These are phyloP conservation scores for Fusarium sp. DNA, from an alignment of 2,329 filamentous ascomycete species.

Conservation along the genomic window DNA sequence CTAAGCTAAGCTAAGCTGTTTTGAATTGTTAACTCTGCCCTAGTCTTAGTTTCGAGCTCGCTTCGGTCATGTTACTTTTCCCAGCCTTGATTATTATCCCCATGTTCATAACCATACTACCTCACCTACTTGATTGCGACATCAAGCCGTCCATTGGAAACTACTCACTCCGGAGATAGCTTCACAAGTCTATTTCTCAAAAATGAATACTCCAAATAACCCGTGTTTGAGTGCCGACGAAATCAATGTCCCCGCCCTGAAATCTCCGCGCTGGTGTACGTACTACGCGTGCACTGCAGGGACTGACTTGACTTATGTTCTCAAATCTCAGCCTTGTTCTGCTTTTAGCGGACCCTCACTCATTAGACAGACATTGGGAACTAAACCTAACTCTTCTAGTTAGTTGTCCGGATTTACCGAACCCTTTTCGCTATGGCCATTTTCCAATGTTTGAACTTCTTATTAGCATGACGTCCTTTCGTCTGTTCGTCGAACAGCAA, in stretches of 20 bases:
- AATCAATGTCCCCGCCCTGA: conserved; percentile 27
- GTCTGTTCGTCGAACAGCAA: conserved; percentile 7
- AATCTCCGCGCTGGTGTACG: conserved; percentile 24
- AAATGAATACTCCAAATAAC: background rate
- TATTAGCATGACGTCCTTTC: background rate
- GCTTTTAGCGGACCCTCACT: background rate
- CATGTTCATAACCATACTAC: conserved; percentile 20
- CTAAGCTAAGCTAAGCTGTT: background rate
- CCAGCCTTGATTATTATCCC: conserved; percentile 3
- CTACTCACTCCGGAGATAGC: background rate
- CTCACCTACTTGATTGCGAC: conserved; percentile 1
- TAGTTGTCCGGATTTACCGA: conserved; percentile 33
- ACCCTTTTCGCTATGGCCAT: background rate
- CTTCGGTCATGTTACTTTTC: conserved; percentile 11
- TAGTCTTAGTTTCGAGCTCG: conserved; percentile 31
- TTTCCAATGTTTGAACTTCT: background rate
- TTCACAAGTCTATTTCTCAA: background rate
- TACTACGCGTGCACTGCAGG: background rate
- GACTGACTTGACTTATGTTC: background rate
- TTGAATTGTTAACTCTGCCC: conserved; percentile 7
- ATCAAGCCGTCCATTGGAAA: background rate
- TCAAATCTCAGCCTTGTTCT: conserved; percentile 23
- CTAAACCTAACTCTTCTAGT: conserved; percentile 16
- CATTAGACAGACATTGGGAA: background rate
- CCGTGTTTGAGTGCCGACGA: conserved; percentile 1